phyloP scores from a whole-genome alignment of 352 stramenopile species.

The Phytopythium litorale region DNA sequence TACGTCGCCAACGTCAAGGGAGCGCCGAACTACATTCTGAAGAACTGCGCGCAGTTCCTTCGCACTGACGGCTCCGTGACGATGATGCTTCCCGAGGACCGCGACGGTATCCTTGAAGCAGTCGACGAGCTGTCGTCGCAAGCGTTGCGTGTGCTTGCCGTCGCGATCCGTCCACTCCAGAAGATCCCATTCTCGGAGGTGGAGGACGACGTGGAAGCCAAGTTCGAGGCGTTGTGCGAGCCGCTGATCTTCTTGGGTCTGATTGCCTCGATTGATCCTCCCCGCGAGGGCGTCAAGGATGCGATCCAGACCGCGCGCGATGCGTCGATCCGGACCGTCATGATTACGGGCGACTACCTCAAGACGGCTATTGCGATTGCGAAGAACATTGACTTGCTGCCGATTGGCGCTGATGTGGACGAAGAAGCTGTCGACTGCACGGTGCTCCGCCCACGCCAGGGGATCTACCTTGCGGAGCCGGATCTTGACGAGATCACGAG shows the following conservation, averaged over 20 bases:
- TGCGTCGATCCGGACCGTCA: constrained; percentile 69
- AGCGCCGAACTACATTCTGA: constrained; percentile 58
- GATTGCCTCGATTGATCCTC: constrained; percentile 88
- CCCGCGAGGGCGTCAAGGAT: constrained; percentile 49
- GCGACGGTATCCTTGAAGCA: constrained; percentile 36
- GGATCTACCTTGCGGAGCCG: constrained; percentile 41
- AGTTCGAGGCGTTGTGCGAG: constrained; percentile 58
- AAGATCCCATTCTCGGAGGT: constrained; percentile 36
- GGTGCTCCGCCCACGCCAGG: constrained; percentile 39
- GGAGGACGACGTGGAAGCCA: constrained; percentile 50
- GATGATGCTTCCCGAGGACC: constrained; percentile 30
- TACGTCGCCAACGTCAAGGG: constrained; percentile 64
- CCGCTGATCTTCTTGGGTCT: constrained; percentile 91
- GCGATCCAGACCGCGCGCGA: constrained; percentile 51
- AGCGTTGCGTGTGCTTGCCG: constrained; percentile 84
- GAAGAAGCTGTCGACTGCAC: constrained; percentile 67
- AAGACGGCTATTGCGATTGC: constrained; percentile 94
- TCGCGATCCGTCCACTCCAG: constrained; percentile 72
- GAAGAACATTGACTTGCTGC: constrained; percentile 87
- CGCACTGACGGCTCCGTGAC: constrained; percentile 39
- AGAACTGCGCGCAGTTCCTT: constrained; percentile 51
- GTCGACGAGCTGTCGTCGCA: constrained; percentile 60
- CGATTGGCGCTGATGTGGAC: constrained; percentile 32
- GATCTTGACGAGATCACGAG: constrained; percentile 87
- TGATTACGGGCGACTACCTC: constrained; percentile 95